These are phyloP conservation scores for Boletus edulis DNA, from an alignment of 768 basidiomycete genomes.

Conservation along the genomic window DNA sequence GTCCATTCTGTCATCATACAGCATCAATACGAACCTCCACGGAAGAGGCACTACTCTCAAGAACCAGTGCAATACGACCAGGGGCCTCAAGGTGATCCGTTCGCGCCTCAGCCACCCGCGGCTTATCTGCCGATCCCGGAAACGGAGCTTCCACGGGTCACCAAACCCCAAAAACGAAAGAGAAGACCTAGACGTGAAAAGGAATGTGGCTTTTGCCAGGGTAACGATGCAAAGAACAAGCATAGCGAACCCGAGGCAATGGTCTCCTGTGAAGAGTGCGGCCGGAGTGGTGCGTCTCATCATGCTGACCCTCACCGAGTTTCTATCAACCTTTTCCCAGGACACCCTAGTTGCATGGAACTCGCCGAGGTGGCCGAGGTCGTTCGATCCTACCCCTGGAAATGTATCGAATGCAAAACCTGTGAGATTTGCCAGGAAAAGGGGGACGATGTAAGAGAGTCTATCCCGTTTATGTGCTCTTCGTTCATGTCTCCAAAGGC, in stretches of 20 bases:
- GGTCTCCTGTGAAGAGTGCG: conserved; percentile 80
- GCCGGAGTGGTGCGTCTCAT: conserved; percentile 65
- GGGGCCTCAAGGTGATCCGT: conserved; percentile 81
- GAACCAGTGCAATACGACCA: conserved; percentile 57
- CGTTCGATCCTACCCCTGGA: conserved; percentile 78
- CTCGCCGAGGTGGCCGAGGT: conserved; percentile 54
- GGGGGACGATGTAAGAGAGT: conserved; percentile 77
- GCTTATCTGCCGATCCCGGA: conserved; percentile 50
- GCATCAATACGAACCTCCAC: conserved; percentile 20
- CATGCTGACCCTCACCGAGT: not conserved
- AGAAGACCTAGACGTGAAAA: conserved; percentile 51
- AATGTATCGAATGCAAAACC: conserved; percentile 87
- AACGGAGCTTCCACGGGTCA: conserved; percentile 38
- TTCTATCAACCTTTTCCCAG: conserved; percentile 35
- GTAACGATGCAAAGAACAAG: conserved; percentile 60
- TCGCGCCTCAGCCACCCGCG: conserved; percentile 61
- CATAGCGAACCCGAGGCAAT: conserved; percentile 58
- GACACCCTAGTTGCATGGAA: conserved; percentile 86
- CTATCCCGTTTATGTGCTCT: conserved; percentile 9
- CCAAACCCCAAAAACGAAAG: conserved; percentile 48
- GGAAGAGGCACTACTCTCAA: conserved; percentile 25
- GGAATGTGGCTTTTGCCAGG: conserved; percentile 78
- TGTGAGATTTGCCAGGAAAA: conserved; percentile 86
- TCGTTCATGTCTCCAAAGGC: conserved; percentile 45
- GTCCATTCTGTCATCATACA: conserved; percentile 29